Conservation (phyloP, 345 rosid species). For the Pelargonium nanum region DNA sequence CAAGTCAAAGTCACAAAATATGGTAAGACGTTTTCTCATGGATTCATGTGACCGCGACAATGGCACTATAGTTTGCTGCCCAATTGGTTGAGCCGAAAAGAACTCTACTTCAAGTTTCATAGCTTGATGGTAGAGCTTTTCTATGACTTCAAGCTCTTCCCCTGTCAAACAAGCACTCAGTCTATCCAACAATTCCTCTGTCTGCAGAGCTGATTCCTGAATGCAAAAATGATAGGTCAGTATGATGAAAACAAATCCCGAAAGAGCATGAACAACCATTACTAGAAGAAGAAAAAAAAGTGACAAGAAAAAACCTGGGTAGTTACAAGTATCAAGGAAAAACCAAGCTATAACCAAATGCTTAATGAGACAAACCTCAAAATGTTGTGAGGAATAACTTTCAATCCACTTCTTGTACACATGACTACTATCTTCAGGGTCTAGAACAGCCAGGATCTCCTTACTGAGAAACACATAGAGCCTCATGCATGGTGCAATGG, state of each 20-base stretch:
- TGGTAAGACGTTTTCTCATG: slow-evolving; percentile 40
- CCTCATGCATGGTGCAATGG: slow-evolving; percentile 95
- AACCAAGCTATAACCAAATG: not conserved
- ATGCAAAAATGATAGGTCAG: slow-evolving; percentile 29
- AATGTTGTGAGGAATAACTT: slow-evolving; percentile 57
- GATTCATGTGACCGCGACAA: slow-evolving; percentile 45
- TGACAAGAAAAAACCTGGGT: slow-evolving; percentile 1
- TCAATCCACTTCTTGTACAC: slow-evolving; percentile 88
- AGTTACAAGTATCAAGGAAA: slow-evolving; percentile 2
- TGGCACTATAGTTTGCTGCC: slow-evolving; percentile 68
- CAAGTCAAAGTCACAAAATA: slow-evolving; percentile 95
- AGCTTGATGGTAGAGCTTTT: slow-evolving; percentile 92
- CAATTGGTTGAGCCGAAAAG: slow-evolving; percentile 65
- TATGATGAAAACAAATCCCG: slow-evolving; percentile 9
- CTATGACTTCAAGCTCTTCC: slow-evolving; percentile 84
- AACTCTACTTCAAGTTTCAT: slow-evolving; percentile 94
- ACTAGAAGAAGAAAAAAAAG: not conserved
- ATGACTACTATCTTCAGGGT: slow-evolving; percentile 37
- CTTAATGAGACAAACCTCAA: slow-evolving; percentile 43
- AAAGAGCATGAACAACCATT: not conserved
- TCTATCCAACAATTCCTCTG: slow-evolving; percentile 90
- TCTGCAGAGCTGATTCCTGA: slow-evolving; percentile 82
- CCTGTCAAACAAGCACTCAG: slow-evolving; percentile 89
- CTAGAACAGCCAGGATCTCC: slow-evolving; percentile 49
- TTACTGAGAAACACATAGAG: slow-evolving; percentile 76